These are phyloP conservation scores for Colletotrichum filicis DNA, from an alignment of 2,329 filamentous ascomycete genomes.

Conservation along the genomic window DNA sequence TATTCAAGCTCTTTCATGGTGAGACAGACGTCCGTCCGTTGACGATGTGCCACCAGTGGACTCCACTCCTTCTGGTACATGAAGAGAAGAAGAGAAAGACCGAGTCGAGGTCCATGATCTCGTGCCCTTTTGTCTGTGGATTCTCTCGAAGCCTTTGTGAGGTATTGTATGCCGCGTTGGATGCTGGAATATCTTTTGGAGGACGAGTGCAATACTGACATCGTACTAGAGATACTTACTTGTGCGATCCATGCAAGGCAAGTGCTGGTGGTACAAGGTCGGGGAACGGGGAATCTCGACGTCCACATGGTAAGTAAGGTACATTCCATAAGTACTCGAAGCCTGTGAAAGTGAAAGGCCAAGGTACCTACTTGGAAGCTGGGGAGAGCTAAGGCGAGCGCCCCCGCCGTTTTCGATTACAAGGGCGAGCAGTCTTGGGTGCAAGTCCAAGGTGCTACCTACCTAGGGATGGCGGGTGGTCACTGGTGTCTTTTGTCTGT, in stretches of 20 bases:
- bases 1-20: slow-evolving; percentile 29
- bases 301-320: neutral
- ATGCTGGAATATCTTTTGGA: neutral
- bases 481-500: neutral
- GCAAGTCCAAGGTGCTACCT: neutral
- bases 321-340: neutral
- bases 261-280: neutral
- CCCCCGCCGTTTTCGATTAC: neutral
- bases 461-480: neutral
- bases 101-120: neutral
- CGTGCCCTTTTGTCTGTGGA: neutral
- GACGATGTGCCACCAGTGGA: neutral
- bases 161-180: neutral
- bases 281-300: neutral
- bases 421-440: neutral
- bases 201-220: neutral
- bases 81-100: neutral
- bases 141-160: neutral
- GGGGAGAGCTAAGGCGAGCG: neutral
- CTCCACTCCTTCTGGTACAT: slow-evolving; percentile 12
- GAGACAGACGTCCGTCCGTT: slow-evolving; percentile 24
- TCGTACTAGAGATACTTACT: too few species aligned
- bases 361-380: neutral
- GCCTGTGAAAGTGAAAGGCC: neutral
- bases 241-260: too few species aligned